Conservation (phyloP, 2,329 filamentous ascomycete species). For the Trichoderma sp. region DNA sequence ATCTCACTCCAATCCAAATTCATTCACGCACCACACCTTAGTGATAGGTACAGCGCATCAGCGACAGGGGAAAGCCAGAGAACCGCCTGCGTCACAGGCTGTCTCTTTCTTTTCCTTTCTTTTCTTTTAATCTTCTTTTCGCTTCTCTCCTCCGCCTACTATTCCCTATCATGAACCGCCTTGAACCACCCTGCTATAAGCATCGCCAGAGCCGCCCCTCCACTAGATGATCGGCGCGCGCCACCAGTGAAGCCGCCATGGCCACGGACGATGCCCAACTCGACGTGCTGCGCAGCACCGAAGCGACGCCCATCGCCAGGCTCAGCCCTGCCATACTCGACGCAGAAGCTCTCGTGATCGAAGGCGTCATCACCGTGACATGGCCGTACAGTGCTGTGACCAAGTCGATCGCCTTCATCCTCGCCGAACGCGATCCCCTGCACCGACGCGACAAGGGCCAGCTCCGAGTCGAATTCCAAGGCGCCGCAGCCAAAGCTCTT, state of each 20-base stretch:
- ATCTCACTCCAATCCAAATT: constrained; percentile 5
- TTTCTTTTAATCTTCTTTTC: neutral
- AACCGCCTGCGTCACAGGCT: neutral
- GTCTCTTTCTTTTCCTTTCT: neutral
- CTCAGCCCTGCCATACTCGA: constrained; percentile 52
- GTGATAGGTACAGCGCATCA: constrained; percentile 3
- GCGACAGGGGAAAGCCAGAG: neutral
- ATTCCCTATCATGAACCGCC: constrained; percentile 14
- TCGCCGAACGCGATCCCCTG: constrained; percentile 83
- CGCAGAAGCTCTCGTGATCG: constrained; percentile 51
- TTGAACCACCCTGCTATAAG: neutral
- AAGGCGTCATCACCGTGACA: constrained; percentile 77
- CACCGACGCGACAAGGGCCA: constrained; percentile 77
- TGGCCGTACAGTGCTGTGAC: constrained; percentile 89
- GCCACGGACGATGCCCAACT: constrained; percentile 28
- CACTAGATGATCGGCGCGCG: constrained; percentile 22
- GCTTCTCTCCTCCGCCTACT: neutral
- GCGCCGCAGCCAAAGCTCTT: constrained; percentile 68
- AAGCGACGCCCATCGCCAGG: constrained; percentile 56
- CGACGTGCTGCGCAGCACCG: constrained; percentile 34
- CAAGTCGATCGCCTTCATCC: constrained; percentile 71
- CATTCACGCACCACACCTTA: neutral
- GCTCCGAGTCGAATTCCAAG: constrained; percentile 74
- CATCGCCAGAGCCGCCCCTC: constrained; percentile 19
- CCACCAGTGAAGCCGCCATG: constrained; percentile 30